Conservation (phyloP, 768 basidiomycete species). For the Boletales sp. region DNA sequence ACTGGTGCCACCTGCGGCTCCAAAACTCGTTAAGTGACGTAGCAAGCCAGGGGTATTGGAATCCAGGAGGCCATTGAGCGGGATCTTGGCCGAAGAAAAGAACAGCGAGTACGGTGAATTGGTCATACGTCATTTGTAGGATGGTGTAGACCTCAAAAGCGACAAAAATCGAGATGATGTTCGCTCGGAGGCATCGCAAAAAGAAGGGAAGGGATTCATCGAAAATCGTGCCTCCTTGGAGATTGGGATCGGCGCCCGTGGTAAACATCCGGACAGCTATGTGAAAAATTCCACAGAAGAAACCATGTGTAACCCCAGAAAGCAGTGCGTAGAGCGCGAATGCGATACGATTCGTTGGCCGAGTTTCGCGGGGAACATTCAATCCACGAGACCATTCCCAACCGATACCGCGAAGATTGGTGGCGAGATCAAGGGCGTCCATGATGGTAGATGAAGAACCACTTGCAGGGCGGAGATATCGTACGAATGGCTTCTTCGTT, state of each 20-base stretch:
- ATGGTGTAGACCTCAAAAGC: conserved; percentile 44
- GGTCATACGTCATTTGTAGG: conserved; percentile 31
- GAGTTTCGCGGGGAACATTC: conserved; percentile 34
- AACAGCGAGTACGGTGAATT: not conserved
- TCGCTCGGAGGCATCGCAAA: conserved; percentile 35
- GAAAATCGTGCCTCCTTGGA: conserved; percentile 30
- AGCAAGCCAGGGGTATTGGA: not conserved
- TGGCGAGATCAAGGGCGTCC: conserved; percentile 49
- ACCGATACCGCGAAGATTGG: conserved; percentile 56
- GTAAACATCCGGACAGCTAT: conserved; percentile 44
- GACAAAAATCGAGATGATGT: conserved; percentile 38
- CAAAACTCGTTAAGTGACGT: not conserved
- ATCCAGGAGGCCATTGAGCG: not conserved
- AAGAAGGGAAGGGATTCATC: conserved; percentile 26
- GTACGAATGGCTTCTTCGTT: conserved; percentile 10
- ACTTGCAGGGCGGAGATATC: conserved; percentile 3
- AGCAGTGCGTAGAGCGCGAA: conserved; percentile 37
- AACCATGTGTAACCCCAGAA: conserved; percentile 32
- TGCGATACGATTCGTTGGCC: conserved; percentile 33
- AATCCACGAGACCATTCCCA: conserved; percentile 54
- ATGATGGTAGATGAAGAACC: not conserved
- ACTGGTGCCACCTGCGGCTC: conserved; percentile 1
- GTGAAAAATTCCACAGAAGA: conserved; percentile 44
- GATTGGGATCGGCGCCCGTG: conserved; percentile 25
- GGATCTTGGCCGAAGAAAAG: not conserved